Percentiles rank a stretch among this genome's conserved stretches.
phyloP scores from a whole-genome alignment of 2,329 filamentous ascomycete species.

The Aurifilum marmelostoma region DNA sequence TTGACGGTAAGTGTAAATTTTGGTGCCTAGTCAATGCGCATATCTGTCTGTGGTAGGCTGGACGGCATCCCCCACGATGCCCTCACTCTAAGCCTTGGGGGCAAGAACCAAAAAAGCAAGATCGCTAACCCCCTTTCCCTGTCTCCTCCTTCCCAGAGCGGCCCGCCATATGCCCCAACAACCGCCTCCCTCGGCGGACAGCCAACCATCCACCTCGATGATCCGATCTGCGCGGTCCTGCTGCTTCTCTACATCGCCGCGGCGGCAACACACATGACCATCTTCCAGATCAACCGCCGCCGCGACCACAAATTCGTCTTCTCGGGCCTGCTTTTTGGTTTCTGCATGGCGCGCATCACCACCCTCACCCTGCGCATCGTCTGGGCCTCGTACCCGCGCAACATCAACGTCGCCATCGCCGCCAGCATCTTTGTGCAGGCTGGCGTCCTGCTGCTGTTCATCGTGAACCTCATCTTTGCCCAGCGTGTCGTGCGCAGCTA shows the following conservation, averaged over 20 bases:
- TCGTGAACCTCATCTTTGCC: conserved; percentile 77
- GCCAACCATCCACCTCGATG: conserved; percentile 62
- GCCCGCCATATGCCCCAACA: conserved; percentile 46
- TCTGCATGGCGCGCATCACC: conserved; percentile 58
- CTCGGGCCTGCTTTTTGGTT: conserved; percentile 60
- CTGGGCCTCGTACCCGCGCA: conserved; percentile 50
- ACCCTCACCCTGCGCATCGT: conserved; percentile 57
- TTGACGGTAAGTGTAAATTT: background rate
- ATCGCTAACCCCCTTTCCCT: background rate
- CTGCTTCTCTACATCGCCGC: conserved; percentile 58
- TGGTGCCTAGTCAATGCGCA: background rate
- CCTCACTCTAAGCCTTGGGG: background rate
- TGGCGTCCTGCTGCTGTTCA: conserved; percentile 74
- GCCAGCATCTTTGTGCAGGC: conserved; percentile 72
- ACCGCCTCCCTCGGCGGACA: conserved; percentile 58
- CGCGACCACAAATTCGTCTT: conserved; percentile 62
- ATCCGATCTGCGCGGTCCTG: conserved; percentile 67
- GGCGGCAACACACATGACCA: conserved; percentile 61
- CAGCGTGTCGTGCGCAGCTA: conserved; percentile 75
- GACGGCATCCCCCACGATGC: background rate
- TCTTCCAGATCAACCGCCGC: conserved; percentile 56
- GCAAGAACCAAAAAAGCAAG: background rate
- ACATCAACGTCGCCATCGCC: conserved; percentile 54
- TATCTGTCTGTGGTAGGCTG: background rate
- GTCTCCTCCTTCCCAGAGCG: conserved; percentile 22